Percentiles rank a stretch among this genome's conserved stretches.
Conservation (phyloP, 306 rosid species). For the Inga oerstediana region DNA sequence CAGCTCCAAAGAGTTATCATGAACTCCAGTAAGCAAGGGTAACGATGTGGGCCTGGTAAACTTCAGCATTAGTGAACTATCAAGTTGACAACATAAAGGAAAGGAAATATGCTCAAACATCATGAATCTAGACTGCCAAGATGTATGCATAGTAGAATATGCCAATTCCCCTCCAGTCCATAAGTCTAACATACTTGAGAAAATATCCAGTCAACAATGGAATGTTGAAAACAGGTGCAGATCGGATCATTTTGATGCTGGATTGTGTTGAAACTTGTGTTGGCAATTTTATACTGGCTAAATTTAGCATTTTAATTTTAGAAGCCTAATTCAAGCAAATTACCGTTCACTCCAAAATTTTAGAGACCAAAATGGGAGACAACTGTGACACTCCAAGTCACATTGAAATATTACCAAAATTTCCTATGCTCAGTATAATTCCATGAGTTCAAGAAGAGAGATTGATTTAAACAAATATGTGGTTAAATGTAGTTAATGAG, state of each 20-base stretch:
- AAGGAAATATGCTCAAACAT: slow-evolving; percentile 6
- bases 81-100: slow-evolving; percentile 24
- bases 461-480: slow-evolving; percentile 5
- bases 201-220: slow-evolving; percentile 17
- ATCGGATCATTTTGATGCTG: slow-evolving; percentile 9
- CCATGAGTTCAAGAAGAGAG: slow-evolving; percentile 14
- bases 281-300: not conserved
- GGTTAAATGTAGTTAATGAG: not conserved
- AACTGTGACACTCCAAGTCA: slow-evolving; percentile 25
- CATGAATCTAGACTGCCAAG: not conserved
- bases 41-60: slow-evolving; percentile 64
- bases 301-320: slow-evolving; percentile 27
- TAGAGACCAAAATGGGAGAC: slow-evolving; percentile 11
- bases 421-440: slow-evolving; percentile 16
- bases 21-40: slow-evolving; percentile 51
- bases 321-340: slow-evolving; percentile 23
- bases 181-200: slow-evolving; percentile 20
- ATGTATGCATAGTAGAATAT: slow-evolving; percentile 24
- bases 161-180: slow-evolving; percentile 3
- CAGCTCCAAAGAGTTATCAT: slow-evolving; percentile 45
- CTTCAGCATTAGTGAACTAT: slow-evolving; percentile 43
- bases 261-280: slow-evolving; percentile 22
- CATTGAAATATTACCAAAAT: slow-evolving; percentile 10
- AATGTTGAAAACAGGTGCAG: slow-evolving; percentile 14
- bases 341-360: slow-evolving; percentile 14